Conservation (phyloP, 2,329 filamentous ascomycete genomes). For the Neonectria ditissima region DNA sequence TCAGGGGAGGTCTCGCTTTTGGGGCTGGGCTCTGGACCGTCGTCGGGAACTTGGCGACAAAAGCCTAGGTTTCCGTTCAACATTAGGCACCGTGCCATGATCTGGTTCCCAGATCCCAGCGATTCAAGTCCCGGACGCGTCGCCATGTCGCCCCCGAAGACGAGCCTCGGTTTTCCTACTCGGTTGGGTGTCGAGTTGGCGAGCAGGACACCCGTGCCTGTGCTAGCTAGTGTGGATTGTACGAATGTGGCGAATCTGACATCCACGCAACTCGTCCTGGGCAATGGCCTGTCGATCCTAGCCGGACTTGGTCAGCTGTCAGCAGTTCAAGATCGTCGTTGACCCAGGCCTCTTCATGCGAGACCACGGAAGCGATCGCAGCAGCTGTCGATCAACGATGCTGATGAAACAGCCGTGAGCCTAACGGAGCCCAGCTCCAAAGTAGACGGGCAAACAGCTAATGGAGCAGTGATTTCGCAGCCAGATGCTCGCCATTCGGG, state of each 20-base stretch:
- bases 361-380: constrained; percentile 16
- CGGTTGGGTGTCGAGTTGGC: background rate
- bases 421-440: background rate
- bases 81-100: background rate
- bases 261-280: constrained; percentile 26
- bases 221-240: constrained; percentile 30
- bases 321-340: constrained; percentile 22
- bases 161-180: background rate
- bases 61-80: background rate
- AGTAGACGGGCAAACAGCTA: background rate
- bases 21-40: constrained; percentile 18
- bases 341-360: constrained; percentile 9
- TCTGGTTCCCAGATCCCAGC: background rate
- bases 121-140: constrained; percentile 13
- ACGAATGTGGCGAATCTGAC: constrained; percentile 42
- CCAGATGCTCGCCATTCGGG: background rate
- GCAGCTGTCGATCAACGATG: constrained; percentile 12
- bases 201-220: constrained; percentile 11
- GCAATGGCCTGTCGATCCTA: constrained; percentile 39
- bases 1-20: constrained; percentile 20
- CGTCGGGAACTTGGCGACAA: constrained; percentile 22
- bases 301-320: constrained; percentile 36
- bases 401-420: constrained; percentile 11
- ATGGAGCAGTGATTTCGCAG: background rate
- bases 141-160: constrained; percentile 12